Evolutionary conservation across 1,139 yeast genomes (phyloP).

Genomic region (Yarrowia galli): DNA sequence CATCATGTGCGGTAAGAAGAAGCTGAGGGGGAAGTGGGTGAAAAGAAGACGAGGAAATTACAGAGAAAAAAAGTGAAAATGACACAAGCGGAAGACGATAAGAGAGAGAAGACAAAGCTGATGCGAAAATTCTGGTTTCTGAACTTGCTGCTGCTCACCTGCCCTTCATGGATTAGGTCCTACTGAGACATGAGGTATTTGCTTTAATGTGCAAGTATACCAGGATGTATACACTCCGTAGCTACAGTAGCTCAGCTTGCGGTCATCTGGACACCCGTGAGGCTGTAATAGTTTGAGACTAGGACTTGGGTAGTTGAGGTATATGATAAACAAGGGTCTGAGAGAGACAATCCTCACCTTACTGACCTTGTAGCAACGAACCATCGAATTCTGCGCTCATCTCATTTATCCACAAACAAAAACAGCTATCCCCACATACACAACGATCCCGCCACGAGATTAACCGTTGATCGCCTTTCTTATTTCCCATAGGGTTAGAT

Average conservation of each 20-base stretch:
- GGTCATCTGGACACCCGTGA: background rate
- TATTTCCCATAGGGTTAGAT: slow-evolving; percentile 20
- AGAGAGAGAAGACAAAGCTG: background rate
- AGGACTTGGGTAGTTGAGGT: background rate
- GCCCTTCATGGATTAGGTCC: background rate
- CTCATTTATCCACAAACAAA: no score
- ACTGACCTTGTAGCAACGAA: background rate
- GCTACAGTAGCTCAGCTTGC: background rate
- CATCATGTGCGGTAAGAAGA: slow-evolving; percentile 1
- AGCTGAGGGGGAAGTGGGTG: background rate
- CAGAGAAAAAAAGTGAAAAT: background rate
- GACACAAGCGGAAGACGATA: background rate
- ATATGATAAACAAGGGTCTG: background rate
- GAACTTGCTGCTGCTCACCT: background rate
- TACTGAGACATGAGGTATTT: slow-evolving; percentile 16
- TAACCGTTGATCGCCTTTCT: slow-evolving; percentile 31
- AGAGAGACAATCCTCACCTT: no score
- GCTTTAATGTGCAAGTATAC: background rate
- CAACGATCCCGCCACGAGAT: background rate
- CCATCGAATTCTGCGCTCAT: no score
- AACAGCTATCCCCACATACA: background rate
- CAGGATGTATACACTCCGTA: background rate
- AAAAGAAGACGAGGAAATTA: background rate
- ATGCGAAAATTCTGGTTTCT: background rate
- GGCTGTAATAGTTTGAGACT: background rate